Evolutionary conservation across 805 yeast genomes (phyloP), one percentile per base, ranked within the genome.

Genomic region (Candida jianshihensis): DNA sequence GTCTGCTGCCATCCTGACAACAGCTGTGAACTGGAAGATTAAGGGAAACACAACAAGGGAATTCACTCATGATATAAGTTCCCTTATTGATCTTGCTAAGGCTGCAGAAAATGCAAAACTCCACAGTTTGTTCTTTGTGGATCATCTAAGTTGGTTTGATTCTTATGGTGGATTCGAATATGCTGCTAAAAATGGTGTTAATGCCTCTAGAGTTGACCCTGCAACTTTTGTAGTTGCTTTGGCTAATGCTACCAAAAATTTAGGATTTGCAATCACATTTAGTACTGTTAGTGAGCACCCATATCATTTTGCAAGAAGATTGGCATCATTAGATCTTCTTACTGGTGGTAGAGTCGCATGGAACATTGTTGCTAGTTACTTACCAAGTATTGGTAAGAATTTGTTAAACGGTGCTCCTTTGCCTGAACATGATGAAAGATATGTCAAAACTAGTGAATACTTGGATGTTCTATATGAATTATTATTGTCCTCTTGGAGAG

Each of bases 331-430:
- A 25, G 70, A 64, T 40, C 67, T 63, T 42, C 51, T 64, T 35
- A 58, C 64, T 9, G 47, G 51, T 14, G 70, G 70, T 14, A 48
- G 70, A 40, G 40, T 65, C 34, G 70, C 68, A 15, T 64, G 70
- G 70, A 65, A 64, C 38, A 57, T 65, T 9, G 70, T 65, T 13
- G 52, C 64, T 17, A 58, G 66, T 5, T 62, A 64, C 34, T 46
- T 63, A 33, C 62, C 61, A 29, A 50, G 59, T 41, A 63, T 65
- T 14, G 61, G 64, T 4, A 44, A 59, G 39, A 60, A 62, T 38
- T 43, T 60, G n/a, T 43, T 59, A 22, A 59, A 63, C 30, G 60
- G 59, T 7, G 59, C 54, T 25, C 42, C 51, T 4, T 54, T 61
- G n/a, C 60, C 64, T 15, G 56, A 56, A 4, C 70, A 64, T 41